Evolutionary conservation across 1,284 basidiomycete species (phyloP).

Genomic region (Moesziomyces sp.): DNA sequence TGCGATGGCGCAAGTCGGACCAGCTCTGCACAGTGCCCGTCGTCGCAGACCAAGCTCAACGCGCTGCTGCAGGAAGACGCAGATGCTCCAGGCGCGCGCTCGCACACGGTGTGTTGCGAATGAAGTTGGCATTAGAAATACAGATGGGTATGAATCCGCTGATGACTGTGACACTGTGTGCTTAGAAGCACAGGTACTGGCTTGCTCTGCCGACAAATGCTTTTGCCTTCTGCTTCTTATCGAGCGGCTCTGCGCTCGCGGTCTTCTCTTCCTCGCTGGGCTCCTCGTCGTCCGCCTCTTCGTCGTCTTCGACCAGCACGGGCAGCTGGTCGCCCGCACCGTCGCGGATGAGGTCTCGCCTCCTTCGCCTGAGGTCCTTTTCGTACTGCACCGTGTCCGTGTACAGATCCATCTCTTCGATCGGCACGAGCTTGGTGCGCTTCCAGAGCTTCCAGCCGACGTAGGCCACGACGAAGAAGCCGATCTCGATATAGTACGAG

Average conservation of each 20-base stretch:
- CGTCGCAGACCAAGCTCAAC: no score
- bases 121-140: no score
- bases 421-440: constrained; percentile 35
- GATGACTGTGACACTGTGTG: not conserved
- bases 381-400: constrained; percentile 52
- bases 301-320: constrained; percentile 32
- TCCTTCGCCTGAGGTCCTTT: constrained; percentile 21
- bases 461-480: constrained; percentile 45
- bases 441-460: constrained; percentile 50
- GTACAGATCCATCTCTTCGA: constrained; percentile 60
- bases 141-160: not conserved
- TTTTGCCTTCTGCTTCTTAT: constrained; percentile 15
- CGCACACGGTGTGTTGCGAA: no score
- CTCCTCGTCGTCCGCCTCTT: constrained; percentile 15
- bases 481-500: constrained; percentile 69
- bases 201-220: constrained; percentile 26
- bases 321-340: constrained; percentile 25
- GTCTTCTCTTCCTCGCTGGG: constrained; percentile 6
- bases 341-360: constrained; percentile 21
- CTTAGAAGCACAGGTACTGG: constrained; percentile 35
- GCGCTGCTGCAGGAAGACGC: no score
- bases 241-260: not conserved
- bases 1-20: no score
- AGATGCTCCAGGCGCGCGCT: no score
- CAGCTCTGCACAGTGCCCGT: no score